Evolutionary conservation across 345 rosid genomes (phyloP).

Genomic region (Xanthoceras sorbifolium): DNA sequence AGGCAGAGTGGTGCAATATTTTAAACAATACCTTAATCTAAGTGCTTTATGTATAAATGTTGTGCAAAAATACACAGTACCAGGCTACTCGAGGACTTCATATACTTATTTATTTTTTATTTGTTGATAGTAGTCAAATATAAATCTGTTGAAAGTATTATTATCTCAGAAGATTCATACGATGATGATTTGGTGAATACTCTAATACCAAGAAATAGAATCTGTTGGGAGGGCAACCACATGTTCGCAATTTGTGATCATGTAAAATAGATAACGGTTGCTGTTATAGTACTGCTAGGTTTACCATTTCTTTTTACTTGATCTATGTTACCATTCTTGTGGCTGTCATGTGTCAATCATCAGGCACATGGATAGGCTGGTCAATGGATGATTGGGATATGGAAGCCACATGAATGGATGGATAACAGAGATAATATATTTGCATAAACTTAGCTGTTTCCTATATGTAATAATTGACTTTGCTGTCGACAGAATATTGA

Average conservation of each 20-base stretch:
- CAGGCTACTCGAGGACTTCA: neutral
- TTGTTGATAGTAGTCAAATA: neutral
- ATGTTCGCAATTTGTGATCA: neutral
- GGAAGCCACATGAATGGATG: neutral
- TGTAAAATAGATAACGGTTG: neutral
- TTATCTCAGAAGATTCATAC: neutral
- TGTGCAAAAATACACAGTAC: neutral
- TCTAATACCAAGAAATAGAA: neutral
- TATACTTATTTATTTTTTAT: neutral
- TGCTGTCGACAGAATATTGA: neutral
- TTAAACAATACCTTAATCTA: neutral
- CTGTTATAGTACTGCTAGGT: neutral
- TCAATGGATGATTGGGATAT: neutral
- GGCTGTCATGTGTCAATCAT: neutral
- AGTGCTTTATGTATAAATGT: neutral
- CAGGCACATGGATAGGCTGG: neutral
- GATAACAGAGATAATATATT: neutral
- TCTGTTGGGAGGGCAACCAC: neutral
- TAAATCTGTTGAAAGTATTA: neutral
- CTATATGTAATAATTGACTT: neutral
- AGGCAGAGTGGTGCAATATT: neutral
- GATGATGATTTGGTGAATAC: neutral
- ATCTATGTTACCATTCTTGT: neutral
- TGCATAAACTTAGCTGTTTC: neutral
- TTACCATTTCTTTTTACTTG: neutral